Percentiles rank a stretch among this genome's conserved stretches.
phyloP scores from a whole-genome alignment of 2,329 filamentous ascomycete genomes.

The Metarhizium brunneum region DNA sequence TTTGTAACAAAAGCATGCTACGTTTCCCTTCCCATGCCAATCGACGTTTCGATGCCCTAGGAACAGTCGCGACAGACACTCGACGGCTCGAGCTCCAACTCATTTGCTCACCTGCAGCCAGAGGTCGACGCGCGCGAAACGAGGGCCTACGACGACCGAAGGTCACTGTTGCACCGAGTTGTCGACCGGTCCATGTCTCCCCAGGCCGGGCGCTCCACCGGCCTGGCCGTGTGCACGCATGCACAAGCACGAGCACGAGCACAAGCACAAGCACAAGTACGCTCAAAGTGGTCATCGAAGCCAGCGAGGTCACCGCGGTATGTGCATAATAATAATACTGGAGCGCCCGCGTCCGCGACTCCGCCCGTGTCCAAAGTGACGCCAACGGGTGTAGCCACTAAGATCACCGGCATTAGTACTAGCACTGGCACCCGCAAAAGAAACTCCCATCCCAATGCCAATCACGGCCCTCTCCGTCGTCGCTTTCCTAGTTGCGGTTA shows the following conservation, averaged over 20 bases:
- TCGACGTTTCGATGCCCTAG: not conserved
- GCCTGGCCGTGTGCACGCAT: conserved; percentile 14
- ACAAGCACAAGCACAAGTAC: not conserved
- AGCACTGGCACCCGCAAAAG: conserved; percentile 11
- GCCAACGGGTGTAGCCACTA: conserved; percentile 1
- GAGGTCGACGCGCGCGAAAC: too few relatives aligned
- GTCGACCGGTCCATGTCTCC: conserved; percentile 17
- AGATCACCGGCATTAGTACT: not conserved
- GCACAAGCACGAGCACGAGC: not conserved
- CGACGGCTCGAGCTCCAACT: too few relatives aligned
- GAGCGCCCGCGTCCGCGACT: not conserved
- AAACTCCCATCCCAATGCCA: conserved; percentile 6
- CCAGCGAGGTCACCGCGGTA: not conserved
- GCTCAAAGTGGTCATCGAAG: not conserved
- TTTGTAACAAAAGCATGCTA: not conserved
- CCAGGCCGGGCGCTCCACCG: conserved; percentile 21
- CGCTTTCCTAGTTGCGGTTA: not conserved
- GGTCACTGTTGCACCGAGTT: not conserved
- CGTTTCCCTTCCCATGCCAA: not conserved
- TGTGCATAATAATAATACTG: not conserved
- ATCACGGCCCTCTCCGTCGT: not conserved
- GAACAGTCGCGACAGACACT: too few relatives aligned
- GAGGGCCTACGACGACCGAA: not conserved
- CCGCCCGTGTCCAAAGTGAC: conserved; percentile 1
- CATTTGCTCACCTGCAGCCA: too few relatives aligned